Conservation (phyloP, 106 monocot species). For the Acanthochlamys bracteata region DNA sequence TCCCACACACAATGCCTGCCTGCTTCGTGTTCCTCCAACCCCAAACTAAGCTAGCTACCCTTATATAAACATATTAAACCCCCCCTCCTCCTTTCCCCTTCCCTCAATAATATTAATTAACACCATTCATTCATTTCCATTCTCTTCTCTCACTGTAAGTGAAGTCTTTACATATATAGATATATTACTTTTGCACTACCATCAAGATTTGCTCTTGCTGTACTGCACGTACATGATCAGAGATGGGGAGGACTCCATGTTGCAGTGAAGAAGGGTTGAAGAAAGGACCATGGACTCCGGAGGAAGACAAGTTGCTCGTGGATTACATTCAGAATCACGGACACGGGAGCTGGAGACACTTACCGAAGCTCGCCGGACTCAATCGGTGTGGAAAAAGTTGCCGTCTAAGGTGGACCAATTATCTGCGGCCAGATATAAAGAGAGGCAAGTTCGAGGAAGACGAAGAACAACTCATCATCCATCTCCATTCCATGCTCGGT, state of each 20-base stretch:
- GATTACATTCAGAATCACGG: slow-evolving; percentile 19
- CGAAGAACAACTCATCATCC: slow-evolving; percentile 21
- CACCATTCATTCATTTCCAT: too few relatives aligned
- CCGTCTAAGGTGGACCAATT: slow-evolving; percentile 26
- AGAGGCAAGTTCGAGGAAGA: slow-evolving; percentile 17
- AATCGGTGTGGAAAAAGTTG: slow-evolving; percentile 27
- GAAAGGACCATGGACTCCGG: slow-evolving; percentile 27
- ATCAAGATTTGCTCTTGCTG: too few relatives aligned
- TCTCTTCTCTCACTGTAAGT: too few relatives aligned
- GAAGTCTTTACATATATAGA: too few relatives aligned
- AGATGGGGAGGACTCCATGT: slow-evolving; percentile 24
- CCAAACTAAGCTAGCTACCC: too few relatives aligned
- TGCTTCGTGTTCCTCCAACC: too few relatives aligned
- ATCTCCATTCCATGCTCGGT: slow-evolving; percentile 24
- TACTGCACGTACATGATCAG: neutral
- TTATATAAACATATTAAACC: too few relatives aligned
- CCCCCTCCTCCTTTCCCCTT: too few relatives aligned
- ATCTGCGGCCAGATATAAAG: slow-evolving; percentile 26
- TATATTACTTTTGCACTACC: too few relatives aligned
- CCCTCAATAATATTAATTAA: too few relatives aligned
- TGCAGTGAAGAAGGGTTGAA: slow-evolving; percentile 20
- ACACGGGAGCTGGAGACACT: slow-evolving; percentile 22
- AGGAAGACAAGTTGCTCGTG: slow-evolving; percentile 22
- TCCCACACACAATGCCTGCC: too few relatives aligned
- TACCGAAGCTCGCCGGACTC: slow-evolving; percentile 27